A percentile compares a stretch with the other conserved stretches of the same genome.
These are phyloP conservation scores for Leishmania major DNA, from an alignment of 208 protist genomes.

Conservation along the genomic window DNA sequence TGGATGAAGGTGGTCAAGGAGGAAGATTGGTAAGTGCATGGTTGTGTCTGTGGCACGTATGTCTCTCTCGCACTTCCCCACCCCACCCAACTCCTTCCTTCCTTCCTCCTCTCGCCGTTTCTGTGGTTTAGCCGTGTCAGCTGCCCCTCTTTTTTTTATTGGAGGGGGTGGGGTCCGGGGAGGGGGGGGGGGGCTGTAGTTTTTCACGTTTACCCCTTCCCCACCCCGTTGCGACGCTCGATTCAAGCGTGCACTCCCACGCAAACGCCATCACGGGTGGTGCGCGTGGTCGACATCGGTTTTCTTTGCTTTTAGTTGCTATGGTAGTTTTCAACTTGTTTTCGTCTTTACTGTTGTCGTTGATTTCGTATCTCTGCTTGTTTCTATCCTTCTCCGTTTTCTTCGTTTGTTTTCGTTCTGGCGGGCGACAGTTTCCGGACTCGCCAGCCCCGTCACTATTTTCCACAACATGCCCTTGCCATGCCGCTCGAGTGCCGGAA, in stretches of 20 bases:
- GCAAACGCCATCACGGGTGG: background rate
- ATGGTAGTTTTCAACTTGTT: background rate
- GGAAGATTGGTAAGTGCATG: background rate
- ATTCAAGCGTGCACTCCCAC: background rate
- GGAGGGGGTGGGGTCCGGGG: no score
- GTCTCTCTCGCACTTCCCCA: no score
- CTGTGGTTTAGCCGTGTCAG: background rate
- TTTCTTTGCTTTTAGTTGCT: conserved; percentile 8
- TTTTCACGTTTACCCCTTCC: background rate
- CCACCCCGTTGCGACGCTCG: background rate
- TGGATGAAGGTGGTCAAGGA: conserved; percentile 61
- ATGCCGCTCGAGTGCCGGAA: background rate
- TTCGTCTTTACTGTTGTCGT: background rate
- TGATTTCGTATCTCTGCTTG: background rate
- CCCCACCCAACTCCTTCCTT: background rate
- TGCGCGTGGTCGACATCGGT: background rate
- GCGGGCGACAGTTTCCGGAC: background rate
- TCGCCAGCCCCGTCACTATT: background rate
- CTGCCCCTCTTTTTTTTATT: background rate
- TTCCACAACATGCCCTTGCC: background rate
- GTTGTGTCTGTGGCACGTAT: background rate
- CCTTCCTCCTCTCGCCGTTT: conserved; percentile 5
- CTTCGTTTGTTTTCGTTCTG: background rate
- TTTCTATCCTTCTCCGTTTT: background rate
- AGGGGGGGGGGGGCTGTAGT: no score